phyloP scores from a whole-genome alignment of 768 basidiomycete genomes.

The Mycena latifolia region DNA sequence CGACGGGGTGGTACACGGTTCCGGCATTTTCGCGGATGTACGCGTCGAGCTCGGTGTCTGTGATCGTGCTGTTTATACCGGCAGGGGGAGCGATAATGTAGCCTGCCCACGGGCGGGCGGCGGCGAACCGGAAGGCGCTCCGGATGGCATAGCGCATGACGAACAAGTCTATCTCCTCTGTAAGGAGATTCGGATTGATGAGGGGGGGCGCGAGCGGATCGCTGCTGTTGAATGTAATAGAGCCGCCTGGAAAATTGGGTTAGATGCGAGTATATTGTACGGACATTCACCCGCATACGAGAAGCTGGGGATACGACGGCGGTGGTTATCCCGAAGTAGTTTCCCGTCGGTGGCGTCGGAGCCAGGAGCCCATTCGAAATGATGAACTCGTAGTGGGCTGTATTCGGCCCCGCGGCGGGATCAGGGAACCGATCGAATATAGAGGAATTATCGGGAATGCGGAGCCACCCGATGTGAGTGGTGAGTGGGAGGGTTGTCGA shows the following conservation, averaged over 20 bases:
- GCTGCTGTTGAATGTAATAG: no score
- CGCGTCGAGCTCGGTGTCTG: slow-evolving; percentile 36
- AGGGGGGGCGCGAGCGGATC: no score
- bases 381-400: slow-evolving; percentile 1
- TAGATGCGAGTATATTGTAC: no score
- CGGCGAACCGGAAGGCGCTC: background rate
- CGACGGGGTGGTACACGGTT: slow-evolving; percentile 9
- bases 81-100: slow-evolving; percentile 31
- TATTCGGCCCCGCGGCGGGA: slow-evolving; percentile 2
- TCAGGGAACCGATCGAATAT: slow-evolving; percentile 3
- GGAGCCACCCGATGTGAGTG: slow-evolving; percentile 1
- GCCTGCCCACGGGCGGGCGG: slow-evolving; percentile 35
- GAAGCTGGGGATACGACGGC: no score
- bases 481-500: background rate
- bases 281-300: no score
- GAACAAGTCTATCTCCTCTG: no score
- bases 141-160: no score
- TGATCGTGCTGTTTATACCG: background rate
- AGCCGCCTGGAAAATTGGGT: no score
- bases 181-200: no score
- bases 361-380: background rate
- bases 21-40: slow-evolving; percentile 23
- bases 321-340: slow-evolving; percentile 36
- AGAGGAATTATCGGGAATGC: background rate
- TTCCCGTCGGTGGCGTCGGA: background rate